These are phyloP conservation scores for Leccinum subtestaceum DNA, from an alignment of 768 basidiomycete genomes.

Conservation along the genomic window DNA sequence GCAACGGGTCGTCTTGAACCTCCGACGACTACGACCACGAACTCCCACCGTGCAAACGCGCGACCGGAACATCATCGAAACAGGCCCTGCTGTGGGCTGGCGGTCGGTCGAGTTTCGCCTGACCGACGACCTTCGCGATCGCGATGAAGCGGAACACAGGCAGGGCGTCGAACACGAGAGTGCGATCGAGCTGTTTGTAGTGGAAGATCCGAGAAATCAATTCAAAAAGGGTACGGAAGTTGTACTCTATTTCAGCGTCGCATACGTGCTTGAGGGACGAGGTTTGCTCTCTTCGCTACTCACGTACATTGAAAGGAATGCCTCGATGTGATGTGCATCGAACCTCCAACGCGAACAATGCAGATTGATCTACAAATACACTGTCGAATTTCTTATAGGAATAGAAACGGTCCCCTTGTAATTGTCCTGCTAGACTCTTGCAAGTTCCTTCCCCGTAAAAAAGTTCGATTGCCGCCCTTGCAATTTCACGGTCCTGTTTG, in stretches of 20 bases:
- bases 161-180: background rate
- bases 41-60: background rate
- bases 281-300: background rate
- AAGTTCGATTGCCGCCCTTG: background rate
- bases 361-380: background rate
- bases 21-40: background rate
- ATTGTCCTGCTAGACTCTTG: background rate
- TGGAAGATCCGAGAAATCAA: background rate
- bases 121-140: background rate
- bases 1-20: conserved; percentile 20
- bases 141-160: background rate
- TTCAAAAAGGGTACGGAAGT: background rate
- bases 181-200: background rate
- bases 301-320: background rate
- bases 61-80: background rate
- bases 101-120: background rate
- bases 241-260: background rate
- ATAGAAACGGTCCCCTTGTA: background rate
- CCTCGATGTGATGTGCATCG: too few species aligned
- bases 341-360: background rate
- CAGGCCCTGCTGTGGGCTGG: background rate
- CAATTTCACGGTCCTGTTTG: background rate
- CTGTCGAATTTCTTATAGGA: background rate
- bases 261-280: too few species aligned
- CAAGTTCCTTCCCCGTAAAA: background rate